phyloP scores from a whole-genome alignment of 2,329 filamentous ascomycete species.

The Tolypocladium tropicale region DNA sequence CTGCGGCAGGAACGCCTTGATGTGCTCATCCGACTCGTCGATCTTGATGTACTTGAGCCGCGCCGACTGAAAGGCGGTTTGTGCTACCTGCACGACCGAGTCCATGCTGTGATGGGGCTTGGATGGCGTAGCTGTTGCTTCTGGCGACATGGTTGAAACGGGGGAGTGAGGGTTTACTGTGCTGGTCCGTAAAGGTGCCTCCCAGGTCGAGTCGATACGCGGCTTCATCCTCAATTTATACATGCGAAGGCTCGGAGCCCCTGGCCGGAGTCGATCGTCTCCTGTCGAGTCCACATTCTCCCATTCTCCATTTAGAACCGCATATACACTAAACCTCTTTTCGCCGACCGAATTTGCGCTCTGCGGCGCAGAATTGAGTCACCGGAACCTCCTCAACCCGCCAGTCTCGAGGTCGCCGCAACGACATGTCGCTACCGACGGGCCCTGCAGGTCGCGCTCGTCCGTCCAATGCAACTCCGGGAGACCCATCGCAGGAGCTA shows the following conservation, averaged over 20 bases:
- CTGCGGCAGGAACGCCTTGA: constrained; percentile 6
- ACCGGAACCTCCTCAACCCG: not conserved
- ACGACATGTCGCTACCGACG: no score
- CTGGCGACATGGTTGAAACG: not conserved
- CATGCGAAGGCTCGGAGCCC: not conserved
- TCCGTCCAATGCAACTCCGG: not conserved
- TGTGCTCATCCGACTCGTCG: constrained; percentile 6
- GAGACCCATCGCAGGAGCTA: not conserved
- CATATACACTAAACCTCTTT: not conserved
- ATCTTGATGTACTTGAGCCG: constrained; percentile 10
- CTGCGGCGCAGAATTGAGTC: not conserved
- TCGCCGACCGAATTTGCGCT: not conserved
- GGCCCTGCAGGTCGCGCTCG: no score
- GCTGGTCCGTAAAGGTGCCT: not conserved
- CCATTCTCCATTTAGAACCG: not conserved
- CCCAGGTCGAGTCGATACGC: not conserved
- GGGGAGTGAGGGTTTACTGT: not conserved
- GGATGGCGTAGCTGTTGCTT: not conserved
- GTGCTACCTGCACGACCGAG: not conserved
- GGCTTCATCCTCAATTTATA: not conserved
- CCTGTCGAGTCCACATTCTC: not conserved
- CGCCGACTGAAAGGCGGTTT: constrained; percentile 6
- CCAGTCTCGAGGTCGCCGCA: not conserved
- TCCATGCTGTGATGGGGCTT: not conserved
- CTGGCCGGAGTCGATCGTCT: not conserved